Evolutionary conservation across 2,329 filamentous ascomycete species (phyloP).

Genomic region (Laburnicola sp.): DNA sequence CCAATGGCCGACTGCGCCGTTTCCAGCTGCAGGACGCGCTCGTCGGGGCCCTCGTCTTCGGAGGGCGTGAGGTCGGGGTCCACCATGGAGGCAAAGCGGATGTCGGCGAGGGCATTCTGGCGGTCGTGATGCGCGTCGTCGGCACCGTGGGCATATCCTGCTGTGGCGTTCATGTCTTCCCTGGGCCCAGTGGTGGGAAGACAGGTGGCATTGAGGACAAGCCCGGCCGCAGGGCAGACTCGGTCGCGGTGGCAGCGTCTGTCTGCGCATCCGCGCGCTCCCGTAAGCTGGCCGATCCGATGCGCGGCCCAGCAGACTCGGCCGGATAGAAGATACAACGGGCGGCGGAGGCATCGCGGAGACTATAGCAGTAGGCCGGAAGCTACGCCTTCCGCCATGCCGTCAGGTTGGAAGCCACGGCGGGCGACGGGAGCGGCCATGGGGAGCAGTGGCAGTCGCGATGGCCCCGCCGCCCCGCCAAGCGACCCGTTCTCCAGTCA

Average conservation of each 20-base stretch:
- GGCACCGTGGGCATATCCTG: constrained; percentile 17
- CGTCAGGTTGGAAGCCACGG: not conserved
- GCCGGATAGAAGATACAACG: not conserved
- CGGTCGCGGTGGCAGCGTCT: constrained; percentile 16
- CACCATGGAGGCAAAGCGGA: constrained; percentile 47
- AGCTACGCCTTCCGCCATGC: constrained; percentile 8
- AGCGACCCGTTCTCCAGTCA: not conserved
- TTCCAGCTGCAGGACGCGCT: constrained; percentile 38
- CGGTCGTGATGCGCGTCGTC: constrained; percentile 18
- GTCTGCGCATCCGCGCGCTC: constrained; percentile 12
- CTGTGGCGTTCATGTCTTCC: constrained; percentile 17
- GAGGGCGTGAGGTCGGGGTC: constrained; percentile 50
- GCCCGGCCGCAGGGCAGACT: constrained; percentile 7
- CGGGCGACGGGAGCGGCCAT: not conserved
- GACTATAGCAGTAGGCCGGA: not conserved
- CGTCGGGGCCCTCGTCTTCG: constrained; percentile 47
- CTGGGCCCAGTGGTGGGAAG: constrained; percentile 5
- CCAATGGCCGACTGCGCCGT: constrained; percentile 56
- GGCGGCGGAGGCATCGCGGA: not conserved
- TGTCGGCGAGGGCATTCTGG: constrained; percentile 47
- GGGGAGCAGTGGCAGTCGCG: constrained; percentile 9
- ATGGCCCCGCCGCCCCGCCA: constrained; percentile 2
- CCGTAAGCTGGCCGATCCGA: constrained; percentile 9
- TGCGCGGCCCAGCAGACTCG: not conserved
- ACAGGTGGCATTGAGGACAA: constrained; percentile 1